Evolutionary conservation across 1,284 basidiomycete species (phyloP).

Genomic region (Singerocomus inundabilis): DNA sequence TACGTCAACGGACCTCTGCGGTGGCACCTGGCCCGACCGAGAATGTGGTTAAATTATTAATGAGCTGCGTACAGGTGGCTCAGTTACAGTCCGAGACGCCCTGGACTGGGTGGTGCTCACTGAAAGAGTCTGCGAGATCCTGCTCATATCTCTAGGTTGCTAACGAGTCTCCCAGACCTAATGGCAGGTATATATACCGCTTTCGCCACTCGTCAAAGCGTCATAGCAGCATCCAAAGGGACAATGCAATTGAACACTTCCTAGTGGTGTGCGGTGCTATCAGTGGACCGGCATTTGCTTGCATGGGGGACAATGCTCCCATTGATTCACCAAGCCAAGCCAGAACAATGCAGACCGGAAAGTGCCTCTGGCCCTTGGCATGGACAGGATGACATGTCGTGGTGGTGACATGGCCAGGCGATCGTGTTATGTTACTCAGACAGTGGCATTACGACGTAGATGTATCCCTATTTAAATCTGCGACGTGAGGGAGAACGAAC

Average conservation of each 20-base stretch:
- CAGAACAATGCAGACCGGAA: slow-evolving; percentile 22
- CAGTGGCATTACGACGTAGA: slow-evolving; percentile 2
- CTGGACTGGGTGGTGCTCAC: slow-evolving; percentile 17
- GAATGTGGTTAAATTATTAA: slow-evolving; percentile 27
- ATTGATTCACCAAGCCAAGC: slow-evolving; percentile 2
- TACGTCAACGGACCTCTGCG: slow-evolving; percentile 20
- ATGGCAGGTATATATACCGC: slow-evolving; percentile 26
- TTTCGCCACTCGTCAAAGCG: slow-evolving; percentile 28
- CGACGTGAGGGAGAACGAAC: background rate
- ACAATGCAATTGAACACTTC: slow-evolving; percentile 25
- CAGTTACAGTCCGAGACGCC: slow-evolving; percentile 1
- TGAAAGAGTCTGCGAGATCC: slow-evolving; percentile 33
- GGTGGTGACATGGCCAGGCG: background rate
- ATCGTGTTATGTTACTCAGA: slow-evolving; percentile 1
- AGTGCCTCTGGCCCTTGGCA: slow-evolving; percentile 4
- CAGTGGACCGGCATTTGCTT: slow-evolving; percentile 13
- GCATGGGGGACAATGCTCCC: slow-evolving; percentile 3
- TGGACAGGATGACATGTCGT: slow-evolving; percentile 5
- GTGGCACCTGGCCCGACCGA: slow-evolving; percentile 6
- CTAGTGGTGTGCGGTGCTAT: slow-evolving; percentile 8
- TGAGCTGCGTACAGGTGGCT: slow-evolving; percentile 18
- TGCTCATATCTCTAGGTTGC: slow-evolving; percentile 26
- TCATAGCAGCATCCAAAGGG: slow-evolving; percentile 3
- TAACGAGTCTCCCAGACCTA: background rate
- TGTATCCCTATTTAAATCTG: background rate